Conservation (phyloP, 164 flowering plant genomes). For the Chimonanthus salicifolius region DNA sequence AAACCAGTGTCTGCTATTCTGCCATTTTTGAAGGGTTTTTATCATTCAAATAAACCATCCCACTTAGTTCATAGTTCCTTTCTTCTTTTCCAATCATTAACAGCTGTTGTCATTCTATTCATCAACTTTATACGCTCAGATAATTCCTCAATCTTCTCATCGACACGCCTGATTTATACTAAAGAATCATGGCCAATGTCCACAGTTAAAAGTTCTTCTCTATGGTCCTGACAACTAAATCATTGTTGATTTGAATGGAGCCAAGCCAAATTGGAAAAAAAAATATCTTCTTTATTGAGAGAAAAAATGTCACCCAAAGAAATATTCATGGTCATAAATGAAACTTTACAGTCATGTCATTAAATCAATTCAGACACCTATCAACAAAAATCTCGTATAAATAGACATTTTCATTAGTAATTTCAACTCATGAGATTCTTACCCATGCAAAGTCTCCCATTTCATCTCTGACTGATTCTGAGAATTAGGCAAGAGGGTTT, state of each 20-base stretch:
- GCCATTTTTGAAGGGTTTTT: background rate
- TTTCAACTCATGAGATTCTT: background rate
- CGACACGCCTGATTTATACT: background rate
- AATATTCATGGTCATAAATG: background rate
- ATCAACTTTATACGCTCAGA: background rate
- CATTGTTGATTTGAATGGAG: background rate
- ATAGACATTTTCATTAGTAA: background rate
- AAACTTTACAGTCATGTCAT: slow-evolving; percentile 1
- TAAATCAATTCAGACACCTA: background rate
- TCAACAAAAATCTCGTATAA: background rate
- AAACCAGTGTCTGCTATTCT: too few relatives aligned
- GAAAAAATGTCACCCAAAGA: background rate
- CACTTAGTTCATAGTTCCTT: background rate
- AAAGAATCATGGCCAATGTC: background rate
- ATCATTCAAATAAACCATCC: background rate
- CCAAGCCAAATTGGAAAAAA: background rate
- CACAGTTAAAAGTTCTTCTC: background rate
- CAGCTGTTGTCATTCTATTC: background rate
- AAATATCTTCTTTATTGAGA: background rate
- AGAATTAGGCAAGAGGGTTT: slow-evolving; percentile 14
- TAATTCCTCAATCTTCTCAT: background rate
- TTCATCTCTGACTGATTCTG: slow-evolving; percentile 4
- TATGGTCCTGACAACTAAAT: background rate
- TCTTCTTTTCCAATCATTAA: background rate
- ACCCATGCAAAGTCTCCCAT: background rate